These are phyloP conservation scores for Paramyrothecium roridum DNA, from an alignment of 2,329 filamentous ascomycete genomes.

Conservation along the genomic window DNA sequence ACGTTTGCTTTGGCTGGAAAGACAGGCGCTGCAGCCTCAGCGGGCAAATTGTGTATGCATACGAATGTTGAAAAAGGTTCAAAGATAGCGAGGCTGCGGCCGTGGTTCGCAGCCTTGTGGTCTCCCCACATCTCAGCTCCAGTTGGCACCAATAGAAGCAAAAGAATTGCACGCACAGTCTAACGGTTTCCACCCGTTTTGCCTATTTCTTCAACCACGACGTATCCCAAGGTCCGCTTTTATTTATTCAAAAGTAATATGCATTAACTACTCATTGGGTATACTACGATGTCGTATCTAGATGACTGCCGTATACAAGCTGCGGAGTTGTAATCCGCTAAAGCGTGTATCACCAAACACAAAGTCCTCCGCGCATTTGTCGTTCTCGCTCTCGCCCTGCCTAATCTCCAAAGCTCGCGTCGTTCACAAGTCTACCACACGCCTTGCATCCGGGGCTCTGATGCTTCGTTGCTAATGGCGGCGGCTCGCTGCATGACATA, in stretches of 20 bases:
- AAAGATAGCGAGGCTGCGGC: constrained; percentile 16
- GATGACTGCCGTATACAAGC: constrained; percentile 14
- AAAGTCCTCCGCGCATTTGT: background rate
- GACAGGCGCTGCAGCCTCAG: background rate
- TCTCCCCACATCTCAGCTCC: constrained; percentile 11
- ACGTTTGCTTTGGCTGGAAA: too few relatives aligned
- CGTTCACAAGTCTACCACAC: background rate
- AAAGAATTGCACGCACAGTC: background rate
- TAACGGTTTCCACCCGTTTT: too few relatives aligned
- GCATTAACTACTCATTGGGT: constrained; percentile 32
- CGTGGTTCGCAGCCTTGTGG: constrained; percentile 16
- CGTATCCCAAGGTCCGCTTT: constrained; percentile 1
- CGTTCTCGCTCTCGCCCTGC: background rate
- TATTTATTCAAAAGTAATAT: constrained; percentile 19
- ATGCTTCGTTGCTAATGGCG: too few relatives aligned
- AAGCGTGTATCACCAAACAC: constrained; percentile 7
- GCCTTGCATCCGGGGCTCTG: too few relatives aligned
- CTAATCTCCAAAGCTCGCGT: background rate
- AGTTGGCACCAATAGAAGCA: constrained; percentile 12
- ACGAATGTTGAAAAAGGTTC: background rate
- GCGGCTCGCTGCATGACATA: too few relatives aligned
- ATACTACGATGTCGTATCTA: constrained; percentile 33
- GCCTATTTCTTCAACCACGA: constrained; percentile 1
- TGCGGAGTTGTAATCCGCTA: constrained; percentile 9
- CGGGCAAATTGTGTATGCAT: background rate